Base-by-base conservation (phyloP, 2,329 filamentous ascomycete species). In the Xylaria multiplex region DNA sequence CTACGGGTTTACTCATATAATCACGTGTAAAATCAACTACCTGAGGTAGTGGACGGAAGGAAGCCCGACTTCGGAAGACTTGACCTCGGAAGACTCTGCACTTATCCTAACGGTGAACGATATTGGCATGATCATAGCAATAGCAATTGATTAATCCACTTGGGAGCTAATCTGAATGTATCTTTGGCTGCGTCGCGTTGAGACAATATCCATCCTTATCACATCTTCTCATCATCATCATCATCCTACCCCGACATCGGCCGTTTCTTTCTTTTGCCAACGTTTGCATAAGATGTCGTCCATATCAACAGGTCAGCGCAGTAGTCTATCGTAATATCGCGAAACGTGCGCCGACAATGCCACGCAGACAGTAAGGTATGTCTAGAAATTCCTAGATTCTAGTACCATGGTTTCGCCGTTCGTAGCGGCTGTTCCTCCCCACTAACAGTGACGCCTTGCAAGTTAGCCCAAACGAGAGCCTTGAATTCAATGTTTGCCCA, bases 1-100 rank as follows among this genome's bases (percentile, higher is more conserved):
- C 43, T 32, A 22, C 48, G 6, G 2, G 8, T 8, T 37, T 30
- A 43, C 43, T 2, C 6, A 13, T 32, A 11, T 13, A 9, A 52
- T 52, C 35, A 50, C 32, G 56, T 50, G 45, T 42, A 30, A 6
- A 19, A 49, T 19, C 1, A 19, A 19, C 19, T 19, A 19, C 19
- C 19, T 19, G 19, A 14, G 45, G 55, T 32, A 49, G 48, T 24
- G 37, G 37, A 35, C 11, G 16, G 58, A n/a, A 32, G 27, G 40
- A 59, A 60, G 50, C 43, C 50, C 56, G 50, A 60, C 35, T 9
- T 64, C 43, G 48, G 49, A 59, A 49, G 27, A 32, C 27, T 27
- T 27, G 49, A 59, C 32, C 14, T 64, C 42, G 46, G 48, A 58
- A 54, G n/a, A 22, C 30, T 32, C 59, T 22, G 11, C 42, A 32